phyloP scores from a whole-genome alignment of 768 basidiomycete genomes.

The Hygrocybe punicea region DNA sequence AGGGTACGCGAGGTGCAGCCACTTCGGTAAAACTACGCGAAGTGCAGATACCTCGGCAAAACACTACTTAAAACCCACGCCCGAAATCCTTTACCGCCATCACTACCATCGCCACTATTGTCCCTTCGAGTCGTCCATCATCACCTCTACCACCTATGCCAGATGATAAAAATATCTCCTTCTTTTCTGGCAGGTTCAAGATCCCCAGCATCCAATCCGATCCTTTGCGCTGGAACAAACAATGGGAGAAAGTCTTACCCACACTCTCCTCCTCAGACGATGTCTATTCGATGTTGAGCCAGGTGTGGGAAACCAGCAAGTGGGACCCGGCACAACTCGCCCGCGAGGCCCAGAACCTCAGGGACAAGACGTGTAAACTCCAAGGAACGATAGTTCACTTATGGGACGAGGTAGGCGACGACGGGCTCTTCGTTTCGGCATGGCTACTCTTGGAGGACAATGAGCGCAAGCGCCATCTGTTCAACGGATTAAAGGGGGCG shows the following conservation, averaged over 20 bases:
- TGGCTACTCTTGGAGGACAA: slow-evolving; percentile 18
- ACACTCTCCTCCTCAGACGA: slow-evolving; percentile 11
- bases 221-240: slow-evolving; percentile 17
- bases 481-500: slow-evolving; percentile 14
- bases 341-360: background rate
- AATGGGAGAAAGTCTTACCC: slow-evolving; percentile 17
- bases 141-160: no score
- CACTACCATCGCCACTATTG: no score
- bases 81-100: no score
- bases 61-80: no score
- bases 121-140: no score
- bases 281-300: slow-evolving; percentile 7
- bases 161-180: background rate
- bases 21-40: no score
- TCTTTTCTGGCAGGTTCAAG: slow-evolving; percentile 1
- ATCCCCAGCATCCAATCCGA: slow-evolving; percentile 10
- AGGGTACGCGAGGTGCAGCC: no score
- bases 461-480: slow-evolving; percentile 11
- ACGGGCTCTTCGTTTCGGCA: slow-evolving; percentile 8
- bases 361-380: background rate
- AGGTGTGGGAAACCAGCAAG: background rate
- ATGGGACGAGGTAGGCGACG: background rate
- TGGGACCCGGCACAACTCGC: background rate
- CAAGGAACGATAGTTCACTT: slow-evolving; percentile 1
- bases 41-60: no score